Conservation (phyloP, 306 rosid genomes). For the Ammopiptanthus mongolicus region DNA sequence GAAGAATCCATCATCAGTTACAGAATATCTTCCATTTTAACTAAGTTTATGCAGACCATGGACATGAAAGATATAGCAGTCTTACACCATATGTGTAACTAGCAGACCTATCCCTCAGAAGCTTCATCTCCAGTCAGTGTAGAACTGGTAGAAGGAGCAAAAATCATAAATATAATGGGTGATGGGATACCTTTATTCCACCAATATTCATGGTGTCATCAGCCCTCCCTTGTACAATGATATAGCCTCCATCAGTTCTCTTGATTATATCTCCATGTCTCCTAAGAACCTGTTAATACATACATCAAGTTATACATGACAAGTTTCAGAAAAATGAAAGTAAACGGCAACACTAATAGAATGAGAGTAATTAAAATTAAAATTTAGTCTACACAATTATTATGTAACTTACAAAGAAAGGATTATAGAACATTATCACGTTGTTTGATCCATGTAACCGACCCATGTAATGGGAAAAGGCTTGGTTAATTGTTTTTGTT, state of each 20-base stretch:
- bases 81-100: neutral
- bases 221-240: conserved; percentile 76
- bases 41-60: neutral
- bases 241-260: conserved; percentile 63
- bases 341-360: neutral
- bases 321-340: neutral
- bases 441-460: too few species aligned
- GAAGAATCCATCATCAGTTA: neutral
- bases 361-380: neutral
- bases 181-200: conserved; percentile 72
- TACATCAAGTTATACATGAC: conserved; percentile 12
- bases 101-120: neutral
- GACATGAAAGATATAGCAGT: neutral
- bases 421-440: too few species aligned
- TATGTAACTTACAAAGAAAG: neutral
- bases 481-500: too few species aligned
- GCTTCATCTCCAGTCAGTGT: neutral
- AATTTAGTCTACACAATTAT: neutral
- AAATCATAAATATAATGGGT: neutral
- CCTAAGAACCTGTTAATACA: conserved; percentile 55
- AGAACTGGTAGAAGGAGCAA: neutral
- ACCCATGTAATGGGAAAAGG: too few species aligned
- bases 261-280: conserved; percentile 84
- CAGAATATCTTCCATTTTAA: neutral
- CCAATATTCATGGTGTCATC: conserved; percentile 98